Percentiles rank a stretch among this genome's conserved stretches.
Conservation (phyloP, 208 protist species). For the Wallacemonas sp. region DNA sequence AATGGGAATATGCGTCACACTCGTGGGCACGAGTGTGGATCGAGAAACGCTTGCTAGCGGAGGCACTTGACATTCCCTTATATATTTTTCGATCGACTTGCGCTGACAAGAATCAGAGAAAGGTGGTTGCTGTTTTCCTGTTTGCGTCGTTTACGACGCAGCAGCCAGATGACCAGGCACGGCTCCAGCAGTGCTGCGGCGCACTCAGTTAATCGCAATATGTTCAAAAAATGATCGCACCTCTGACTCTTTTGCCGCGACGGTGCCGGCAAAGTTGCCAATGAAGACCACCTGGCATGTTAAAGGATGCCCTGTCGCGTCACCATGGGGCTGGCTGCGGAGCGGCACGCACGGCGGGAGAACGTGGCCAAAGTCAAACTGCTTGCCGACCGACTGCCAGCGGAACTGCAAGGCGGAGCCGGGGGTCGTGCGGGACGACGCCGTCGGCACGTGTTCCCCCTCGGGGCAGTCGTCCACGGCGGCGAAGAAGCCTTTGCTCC, state of each 20-base stretch:
- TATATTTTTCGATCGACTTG: too few species aligned
- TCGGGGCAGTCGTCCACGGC: slow-evolving; percentile 32
- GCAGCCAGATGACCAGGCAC: too few species aligned
- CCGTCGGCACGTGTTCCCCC: too few species aligned
- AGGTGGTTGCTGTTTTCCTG: too few species aligned
- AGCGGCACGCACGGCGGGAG: slow-evolving; percentile 36
- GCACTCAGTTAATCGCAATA: too few species aligned
- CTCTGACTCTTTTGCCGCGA: slow-evolving; percentile 12
- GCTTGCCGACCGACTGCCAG: slow-evolving; percentile 38
- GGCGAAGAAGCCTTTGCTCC: slow-evolving; percentile 61
- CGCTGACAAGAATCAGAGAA: too few species aligned
- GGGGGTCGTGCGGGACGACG: not conserved
- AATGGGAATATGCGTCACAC: too few species aligned
- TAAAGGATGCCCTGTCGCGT: slow-evolving; percentile 2
- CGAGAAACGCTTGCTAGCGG: too few species aligned
- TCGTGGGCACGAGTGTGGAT: too few species aligned
- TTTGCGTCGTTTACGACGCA: too few species aligned
- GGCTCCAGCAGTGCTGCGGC: too few species aligned
- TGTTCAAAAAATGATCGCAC: slow-evolving; percentile 21
- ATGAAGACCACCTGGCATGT: slow-evolving; percentile 40
- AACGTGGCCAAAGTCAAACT: slow-evolving; percentile 50
- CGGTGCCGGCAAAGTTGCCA: slow-evolving; percentile 23
- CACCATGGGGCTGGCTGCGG: not conserved
- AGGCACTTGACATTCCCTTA: too few species aligned
- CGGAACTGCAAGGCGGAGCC: slow-evolving; percentile 29